Evolutionary conservation across 1,284 basidiomycete species (phyloP).

Genomic region (Cutaneotrichosporon sp.): DNA sequence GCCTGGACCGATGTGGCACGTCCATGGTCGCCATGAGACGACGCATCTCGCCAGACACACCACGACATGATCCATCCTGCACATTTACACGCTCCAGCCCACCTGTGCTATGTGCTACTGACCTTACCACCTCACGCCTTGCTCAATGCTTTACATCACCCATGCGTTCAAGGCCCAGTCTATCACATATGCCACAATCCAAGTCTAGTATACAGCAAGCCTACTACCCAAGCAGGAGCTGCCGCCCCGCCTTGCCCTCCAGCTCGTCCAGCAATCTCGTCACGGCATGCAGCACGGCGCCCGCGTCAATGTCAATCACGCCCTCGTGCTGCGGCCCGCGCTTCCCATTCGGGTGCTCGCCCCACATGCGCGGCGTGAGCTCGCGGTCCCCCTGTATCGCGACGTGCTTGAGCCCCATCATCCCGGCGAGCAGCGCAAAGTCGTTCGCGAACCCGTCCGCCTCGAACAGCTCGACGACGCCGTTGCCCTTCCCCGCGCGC

Average conservation of each 20-base stretch:
- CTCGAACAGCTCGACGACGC: slow-evolving; percentile 36
- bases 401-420: slow-evolving; percentile 39
- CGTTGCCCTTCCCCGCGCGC: slow-evolving; percentile 28
- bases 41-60: no score
- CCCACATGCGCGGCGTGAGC: slow-evolving; percentile 12
- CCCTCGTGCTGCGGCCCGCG: slow-evolving; percentile 11
- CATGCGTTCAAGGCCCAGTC: no score
- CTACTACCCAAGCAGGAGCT: neutral
- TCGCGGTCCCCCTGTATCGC: slow-evolving; percentile 31
- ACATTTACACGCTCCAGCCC: no score
- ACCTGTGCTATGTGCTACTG: no score
- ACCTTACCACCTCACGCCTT: no score
- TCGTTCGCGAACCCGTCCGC: slow-evolving; percentile 37
- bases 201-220: neutral
- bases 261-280: neutral
- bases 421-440: slow-evolving; percentile 32
- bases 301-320: neutral
- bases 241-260: neutral
- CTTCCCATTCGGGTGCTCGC: slow-evolving; percentile 4
- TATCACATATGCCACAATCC: neutral
- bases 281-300: neutral
- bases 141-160: no score
- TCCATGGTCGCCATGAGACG: no score
- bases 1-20: no score
- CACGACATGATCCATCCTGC: no score